These are phyloP conservation scores for Isoetes taiwanensis DNA, from an alignment of 75 land plant genomes.

Conservation along the genomic window DNA sequence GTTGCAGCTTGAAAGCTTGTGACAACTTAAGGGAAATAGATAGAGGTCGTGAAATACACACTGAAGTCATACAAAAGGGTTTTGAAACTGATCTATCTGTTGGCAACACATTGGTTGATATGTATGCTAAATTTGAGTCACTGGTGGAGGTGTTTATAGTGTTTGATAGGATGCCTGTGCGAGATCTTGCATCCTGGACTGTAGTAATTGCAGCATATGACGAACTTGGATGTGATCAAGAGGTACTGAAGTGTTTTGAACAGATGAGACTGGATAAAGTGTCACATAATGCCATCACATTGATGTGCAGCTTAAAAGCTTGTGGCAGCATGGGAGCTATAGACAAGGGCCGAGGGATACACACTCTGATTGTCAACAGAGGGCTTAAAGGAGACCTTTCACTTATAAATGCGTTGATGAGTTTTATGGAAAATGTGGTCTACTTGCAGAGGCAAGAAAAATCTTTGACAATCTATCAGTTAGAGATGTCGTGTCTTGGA, in stretches of 20 bases:
- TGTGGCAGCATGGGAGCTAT: constrained; percentile 2
- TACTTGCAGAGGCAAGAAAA: neutral
- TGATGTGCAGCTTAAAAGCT: constrained; percentile 12
- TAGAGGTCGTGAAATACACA: neutral
- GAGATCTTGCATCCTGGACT: constrained; percentile 36
- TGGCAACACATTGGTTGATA: constrained; percentile 25
- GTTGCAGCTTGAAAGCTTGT: neutral
- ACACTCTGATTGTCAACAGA: neutral
- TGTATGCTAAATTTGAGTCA: constrained; percentile 27
- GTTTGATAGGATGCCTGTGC: constrained; percentile 29
- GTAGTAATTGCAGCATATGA: constrained; percentile 30
- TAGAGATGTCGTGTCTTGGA: constrained; percentile 21
- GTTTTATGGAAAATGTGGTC: constrained; percentile 11
- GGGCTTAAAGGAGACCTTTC: neutral
- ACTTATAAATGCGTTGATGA: constrained; percentile 11
- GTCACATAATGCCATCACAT: constrained; percentile 8
- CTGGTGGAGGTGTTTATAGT: constrained; percentile 15
- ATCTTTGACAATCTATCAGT: constrained; percentile 2
- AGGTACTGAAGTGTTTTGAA: constrained; percentile 13
- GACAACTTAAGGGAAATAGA: neutral
- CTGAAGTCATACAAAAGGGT: neutral
- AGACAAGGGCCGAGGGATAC: constrained; percentile 3
- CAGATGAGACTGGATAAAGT: constrained; percentile 7
- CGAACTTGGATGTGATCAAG: constrained; percentile 8
- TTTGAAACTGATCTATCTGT: constrained; percentile 12